phyloP scores from a whole-genome alignment of 1,139 yeast species.

The Magnusiomyces paraingens region DNA sequence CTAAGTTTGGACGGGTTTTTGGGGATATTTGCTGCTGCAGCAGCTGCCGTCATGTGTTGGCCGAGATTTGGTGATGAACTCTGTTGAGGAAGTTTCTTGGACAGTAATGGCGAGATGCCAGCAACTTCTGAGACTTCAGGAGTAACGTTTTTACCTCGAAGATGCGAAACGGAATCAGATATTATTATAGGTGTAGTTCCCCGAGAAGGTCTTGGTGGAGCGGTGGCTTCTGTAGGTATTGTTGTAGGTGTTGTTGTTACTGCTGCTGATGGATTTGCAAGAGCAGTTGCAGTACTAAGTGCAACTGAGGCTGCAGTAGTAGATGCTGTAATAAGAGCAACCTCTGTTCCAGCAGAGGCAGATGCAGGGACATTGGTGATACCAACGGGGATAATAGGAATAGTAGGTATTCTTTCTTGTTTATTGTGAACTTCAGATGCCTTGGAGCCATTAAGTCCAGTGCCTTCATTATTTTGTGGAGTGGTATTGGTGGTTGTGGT shows the following conservation, averaged over 20 bases:
- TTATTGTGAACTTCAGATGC: neutral
- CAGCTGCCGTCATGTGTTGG: neutral
- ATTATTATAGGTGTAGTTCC: no score
- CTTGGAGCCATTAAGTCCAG: neutral
- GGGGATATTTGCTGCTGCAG: neutral
- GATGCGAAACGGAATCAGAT: no score
- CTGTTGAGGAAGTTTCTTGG: neutral
- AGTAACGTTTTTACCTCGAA: no score
- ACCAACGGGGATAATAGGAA: neutral
- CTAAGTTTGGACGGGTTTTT: neutral
- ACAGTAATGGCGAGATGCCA: no score
- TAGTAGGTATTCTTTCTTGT: neutral
- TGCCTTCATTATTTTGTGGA: neutral
- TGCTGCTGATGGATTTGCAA: no score
- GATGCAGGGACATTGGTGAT: neutral
- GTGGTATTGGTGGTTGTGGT: neutral
- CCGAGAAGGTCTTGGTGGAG: no score
- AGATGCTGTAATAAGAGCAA: neutral
- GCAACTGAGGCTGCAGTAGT: neutral
- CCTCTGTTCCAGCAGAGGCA: neutral
- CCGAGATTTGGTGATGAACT: neutral
- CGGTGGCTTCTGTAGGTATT: no score
- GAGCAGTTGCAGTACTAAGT: neutral
- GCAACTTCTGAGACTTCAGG: no score
- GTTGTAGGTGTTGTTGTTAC: no score